phyloP scores from a whole-genome alignment of 148 eudicot species.

The Gaultheria prostrata region DNA sequence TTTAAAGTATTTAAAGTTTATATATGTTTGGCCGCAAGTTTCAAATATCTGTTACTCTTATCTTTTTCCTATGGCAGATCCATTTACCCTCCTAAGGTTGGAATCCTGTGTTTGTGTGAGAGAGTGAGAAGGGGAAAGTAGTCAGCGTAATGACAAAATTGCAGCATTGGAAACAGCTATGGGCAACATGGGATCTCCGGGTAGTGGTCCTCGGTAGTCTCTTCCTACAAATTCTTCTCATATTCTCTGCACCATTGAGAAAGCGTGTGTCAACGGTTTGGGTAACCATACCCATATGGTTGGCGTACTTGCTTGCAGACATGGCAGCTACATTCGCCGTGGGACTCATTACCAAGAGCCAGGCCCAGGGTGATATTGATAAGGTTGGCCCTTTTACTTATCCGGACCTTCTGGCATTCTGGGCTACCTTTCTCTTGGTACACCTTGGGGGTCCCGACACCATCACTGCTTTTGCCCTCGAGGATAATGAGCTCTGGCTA shows the following conservation, averaged over 20 bases:
- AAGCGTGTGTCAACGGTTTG: slow-evolving; percentile 20
- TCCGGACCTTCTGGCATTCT: slow-evolving; percentile 26
- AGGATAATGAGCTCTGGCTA: slow-evolving; percentile 42
- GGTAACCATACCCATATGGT: slow-evolving; percentile 32
- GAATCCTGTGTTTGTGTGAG: neutral
- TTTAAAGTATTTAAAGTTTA: neutral
- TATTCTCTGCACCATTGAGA: slow-evolving; percentile 27
- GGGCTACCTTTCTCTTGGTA: neutral
- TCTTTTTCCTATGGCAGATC: neutral
- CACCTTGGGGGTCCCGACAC: too few relatives aligned
- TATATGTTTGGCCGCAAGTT: neutral
- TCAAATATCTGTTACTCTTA: neutral
- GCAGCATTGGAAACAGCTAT: neutral
- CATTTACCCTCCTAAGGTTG: neutral
- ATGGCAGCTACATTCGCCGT: slow-evolving; percentile 34
- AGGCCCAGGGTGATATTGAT: slow-evolving; percentile 6
- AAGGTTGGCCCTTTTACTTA: neutral
- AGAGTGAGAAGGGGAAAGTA: neutral
- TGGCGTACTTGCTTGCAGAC: slow-evolving; percentile 42
- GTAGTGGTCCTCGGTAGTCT: slow-evolving; percentile 30
- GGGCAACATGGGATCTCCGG: slow-evolving; percentile 34
- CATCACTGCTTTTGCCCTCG: too few relatives aligned
- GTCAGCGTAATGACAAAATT: neutral
- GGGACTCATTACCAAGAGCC: slow-evolving; percentile 37
- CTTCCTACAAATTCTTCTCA: slow-evolving; percentile 27